Base-by-base conservation (phyloP, 78 protist genomes). In the Speleostelium caveatum region DNA sequence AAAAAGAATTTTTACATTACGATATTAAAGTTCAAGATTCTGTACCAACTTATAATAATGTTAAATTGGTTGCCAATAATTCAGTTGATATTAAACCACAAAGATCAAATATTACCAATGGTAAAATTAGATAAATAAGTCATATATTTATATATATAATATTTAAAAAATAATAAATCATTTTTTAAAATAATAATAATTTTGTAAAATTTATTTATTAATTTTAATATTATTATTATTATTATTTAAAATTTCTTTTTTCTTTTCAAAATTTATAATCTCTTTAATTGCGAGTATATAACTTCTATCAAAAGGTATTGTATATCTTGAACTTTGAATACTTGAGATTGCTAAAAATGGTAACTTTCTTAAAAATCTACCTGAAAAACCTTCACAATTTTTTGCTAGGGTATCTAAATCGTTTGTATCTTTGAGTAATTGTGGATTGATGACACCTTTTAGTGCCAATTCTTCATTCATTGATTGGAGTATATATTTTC, bases 341-440 rank as follows among this genome's bases (percentile, higher is more conserved):
- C 60, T 71, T 19, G 93, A 67, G 32, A 87, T 36, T 22, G 98
- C 95, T 1, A 95, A 22, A 51, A 97, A 87, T 32, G 99, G 98
- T 19, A 97, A 69, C 76, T 96, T 97, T 59, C 98, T 66, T 16
- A 98, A 90, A 22, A 91, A 21, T 24, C 99, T 78, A 2, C 98
- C 99, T 58, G 94, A 73, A 24, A 78, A 38, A 1, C 91, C 94
- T 35, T 85, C 62, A 1, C 76, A 32, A 45, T 28, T 4, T 28
- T 69, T 59, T 16, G 86, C 24, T 16, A 78, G 2, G 3, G 41
- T 71, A n/a, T 61, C 17, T 24, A 80, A 49, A 41, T 33, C 49
- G 8, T 28, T 32, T n/a, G 22, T 28, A 3, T 22, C 35, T 8
- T 22, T 24, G 16, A 24, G 12, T 3, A 35, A 35, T 79, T 53